Percentiles rank a stretch among this genome's conserved stretches.
phyloP scores from a whole-genome alignment of 768 basidiomycete species.

The Artomyces pyxidatus region DNA sequence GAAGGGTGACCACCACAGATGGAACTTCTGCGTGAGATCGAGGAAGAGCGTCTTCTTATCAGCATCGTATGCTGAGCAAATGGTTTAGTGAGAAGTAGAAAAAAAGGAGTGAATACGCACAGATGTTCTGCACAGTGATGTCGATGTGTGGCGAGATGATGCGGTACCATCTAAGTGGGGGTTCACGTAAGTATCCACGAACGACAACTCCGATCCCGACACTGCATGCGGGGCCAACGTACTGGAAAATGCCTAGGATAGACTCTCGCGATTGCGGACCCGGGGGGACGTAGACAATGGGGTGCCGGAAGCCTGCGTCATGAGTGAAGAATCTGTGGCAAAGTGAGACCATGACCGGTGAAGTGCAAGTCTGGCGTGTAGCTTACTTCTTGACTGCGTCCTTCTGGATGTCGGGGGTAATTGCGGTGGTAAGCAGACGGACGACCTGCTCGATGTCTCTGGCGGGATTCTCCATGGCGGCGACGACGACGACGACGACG shows the following conservation, averaged over 20 bases:
- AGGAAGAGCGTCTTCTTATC: constrained; percentile 33
- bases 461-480: constrained; percentile 3
- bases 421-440: not conserved
- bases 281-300: constrained; percentile 41
- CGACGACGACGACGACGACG: not conserved
- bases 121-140: constrained; percentile 33
- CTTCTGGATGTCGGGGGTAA: constrained; percentile 4
- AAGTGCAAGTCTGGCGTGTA: not conserved
- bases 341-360: not conserved
- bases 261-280: constrained; percentile 44
- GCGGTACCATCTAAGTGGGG: constrained; percentile 46
- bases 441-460: constrained; percentile 1
- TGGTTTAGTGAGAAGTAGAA: not conserved
- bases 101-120: constrained; percentile 25
- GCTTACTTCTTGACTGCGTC: not conserved
- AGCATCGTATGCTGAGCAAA: constrained; percentile 39
- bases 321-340: constrained; percentile 38
- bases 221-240: too few species aligned
- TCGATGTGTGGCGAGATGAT: constrained; percentile 46
- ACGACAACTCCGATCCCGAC: too few species aligned
- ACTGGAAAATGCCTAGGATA: constrained; percentile 54
- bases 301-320: constrained; percentile 53
- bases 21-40: constrained; percentile 49
- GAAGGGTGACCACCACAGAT: constrained; percentile 39
- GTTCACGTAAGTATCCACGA: too few species aligned